These are phyloP conservation scores for Rhodotorula sp. DNA, from an alignment of 1,284 basidiomycete genomes.

Conservation along the genomic window DNA sequence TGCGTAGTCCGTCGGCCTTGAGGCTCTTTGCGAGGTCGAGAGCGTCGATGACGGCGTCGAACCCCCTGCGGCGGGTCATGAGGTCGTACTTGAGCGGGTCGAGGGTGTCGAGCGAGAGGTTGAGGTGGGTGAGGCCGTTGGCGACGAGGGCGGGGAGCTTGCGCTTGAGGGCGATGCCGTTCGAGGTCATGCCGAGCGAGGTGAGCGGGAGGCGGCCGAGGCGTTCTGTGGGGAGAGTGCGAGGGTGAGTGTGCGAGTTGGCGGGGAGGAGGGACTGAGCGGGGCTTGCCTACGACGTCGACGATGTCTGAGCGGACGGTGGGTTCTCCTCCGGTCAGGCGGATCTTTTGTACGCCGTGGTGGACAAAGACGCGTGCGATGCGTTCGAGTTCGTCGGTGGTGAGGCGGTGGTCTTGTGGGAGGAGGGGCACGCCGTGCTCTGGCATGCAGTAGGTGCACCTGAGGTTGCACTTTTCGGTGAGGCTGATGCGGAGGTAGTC, in stretches of 20 bases:
- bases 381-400: constrained; percentile 72
- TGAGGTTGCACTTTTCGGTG: constrained; percentile 82
- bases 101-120: constrained; percentile 80
- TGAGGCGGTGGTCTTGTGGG: constrained; percentile 67
- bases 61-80: constrained; percentile 67
- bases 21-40: constrained; percentile 33
- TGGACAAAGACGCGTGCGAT: constrained; percentile 73
- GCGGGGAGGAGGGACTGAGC: constrained; percentile 2
- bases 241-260: background rate
- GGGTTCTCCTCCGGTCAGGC: constrained; percentile 85
- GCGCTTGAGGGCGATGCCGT: constrained; percentile 74
- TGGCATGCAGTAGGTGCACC: constrained; percentile 92
- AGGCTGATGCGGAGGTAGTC: constrained; percentile 82
- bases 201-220: constrained; percentile 53
- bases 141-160: constrained; percentile 67
- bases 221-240: constrained; percentile 22
- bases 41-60: constrained; percentile 39
- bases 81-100: constrained; percentile 85
- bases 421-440: constrained; percentile 75
- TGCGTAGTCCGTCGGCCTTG: constrained; percentile 36
- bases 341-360: constrained; percentile 79
- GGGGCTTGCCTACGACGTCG: constrained; percentile 65
- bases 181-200: constrained; percentile 82
- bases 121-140: constrained; percentile 77
- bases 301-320: constrained; percentile 77